These are phyloP conservation scores for Musa acuminata DNA, from an alignment of 176 grass and related monocot species.

Conservation along the genomic window DNA sequence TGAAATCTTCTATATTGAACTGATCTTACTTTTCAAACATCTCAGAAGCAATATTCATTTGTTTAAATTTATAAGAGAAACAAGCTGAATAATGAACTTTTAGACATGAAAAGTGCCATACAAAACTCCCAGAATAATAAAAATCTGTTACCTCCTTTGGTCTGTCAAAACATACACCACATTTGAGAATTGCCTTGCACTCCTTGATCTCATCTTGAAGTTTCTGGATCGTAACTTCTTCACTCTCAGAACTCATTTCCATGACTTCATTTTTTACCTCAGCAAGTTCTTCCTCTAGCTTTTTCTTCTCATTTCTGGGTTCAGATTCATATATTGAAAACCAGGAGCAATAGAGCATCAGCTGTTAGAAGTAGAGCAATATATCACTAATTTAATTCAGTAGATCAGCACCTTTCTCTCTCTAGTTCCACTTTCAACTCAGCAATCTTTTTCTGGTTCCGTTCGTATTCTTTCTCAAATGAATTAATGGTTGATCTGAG, in stretches of 20 bases:
- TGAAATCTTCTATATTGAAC: too few species aligned
- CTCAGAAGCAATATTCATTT: too few species aligned
- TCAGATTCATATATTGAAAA: conserved; percentile 15
- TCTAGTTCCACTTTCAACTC: conserved; percentile 68
- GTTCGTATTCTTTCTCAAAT: conserved; percentile 71
- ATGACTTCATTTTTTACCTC: conserved; percentile 79
- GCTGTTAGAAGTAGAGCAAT: background rate
- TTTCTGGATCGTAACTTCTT: conserved; percentile 74
- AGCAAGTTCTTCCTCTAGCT: conserved; percentile 64
- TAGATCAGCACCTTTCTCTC: conserved; percentile 53
- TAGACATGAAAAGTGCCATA: background rate
- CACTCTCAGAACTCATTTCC: conserved; percentile 67
- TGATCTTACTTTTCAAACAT: too few species aligned
- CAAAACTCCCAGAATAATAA: background rate
- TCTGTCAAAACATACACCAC: conserved; percentile 83
- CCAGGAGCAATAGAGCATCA: background rate
- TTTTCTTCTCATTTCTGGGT: conserved; percentile 71
- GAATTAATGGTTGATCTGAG: conserved; percentile 55
- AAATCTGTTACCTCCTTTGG: conserved; percentile 77
- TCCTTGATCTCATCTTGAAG: conserved; percentile 94
- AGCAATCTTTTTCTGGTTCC: conserved; percentile 67
- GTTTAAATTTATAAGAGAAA: background rate
- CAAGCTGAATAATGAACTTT: background rate
- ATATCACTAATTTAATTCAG: background rate
- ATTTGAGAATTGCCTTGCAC: conserved; percentile 97